Conservation (phyloP, 2,329 filamentous ascomycete species). For the Fusarium armeniacum region DNA sequence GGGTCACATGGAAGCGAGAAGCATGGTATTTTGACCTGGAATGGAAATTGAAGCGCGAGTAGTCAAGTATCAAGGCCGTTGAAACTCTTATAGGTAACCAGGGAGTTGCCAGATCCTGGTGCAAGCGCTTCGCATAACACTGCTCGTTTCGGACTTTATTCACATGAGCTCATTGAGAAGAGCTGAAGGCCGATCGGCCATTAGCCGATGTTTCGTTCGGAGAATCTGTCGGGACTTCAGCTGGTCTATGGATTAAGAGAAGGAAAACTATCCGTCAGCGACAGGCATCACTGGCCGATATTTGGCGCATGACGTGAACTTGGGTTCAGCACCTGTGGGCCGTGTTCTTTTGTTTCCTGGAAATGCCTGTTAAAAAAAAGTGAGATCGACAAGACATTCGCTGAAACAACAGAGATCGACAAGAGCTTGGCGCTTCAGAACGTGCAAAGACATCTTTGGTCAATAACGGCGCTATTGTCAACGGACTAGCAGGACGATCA, state of each 20-base stretch:
- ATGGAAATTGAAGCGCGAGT: not conserved
- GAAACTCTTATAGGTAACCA: constrained; percentile 1
- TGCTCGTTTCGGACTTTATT: constrained; percentile 14
- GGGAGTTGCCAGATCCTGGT: not conserved
- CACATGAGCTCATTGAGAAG: constrained; percentile 1
- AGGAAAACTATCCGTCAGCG: constrained; percentile 11
- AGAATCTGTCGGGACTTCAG: constrained; percentile 30
- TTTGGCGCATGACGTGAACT: constrained; percentile 36
- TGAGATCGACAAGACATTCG: constrained; percentile 41
- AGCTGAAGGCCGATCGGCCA: constrained; percentile 14
- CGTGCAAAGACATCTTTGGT: constrained; percentile 26
- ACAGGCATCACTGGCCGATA: constrained; percentile 24
- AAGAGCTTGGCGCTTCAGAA: constrained; percentile 27
- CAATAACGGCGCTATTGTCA: constrained; percentile 35
- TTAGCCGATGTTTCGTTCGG: constrained; percentile 38
- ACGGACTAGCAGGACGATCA: constrained; percentile 20
- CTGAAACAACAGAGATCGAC: constrained; percentile 39
- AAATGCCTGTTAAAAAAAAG: constrained; percentile 15
- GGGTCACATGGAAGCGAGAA: not conserved
- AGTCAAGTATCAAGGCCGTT: not conserved
- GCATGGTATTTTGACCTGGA: not conserved
- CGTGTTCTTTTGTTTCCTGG: constrained; percentile 25
- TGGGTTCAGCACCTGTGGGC: constrained; percentile 22
- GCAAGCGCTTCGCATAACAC: constrained; percentile 21
- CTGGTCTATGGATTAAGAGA: constrained; percentile 9